Percentiles rank a stretch among this genome's conserved stretches.
Evolutionary conservation across 108 stramenopile species (phyloP).

Genomic region (Skeletonema menzelii): DNA sequence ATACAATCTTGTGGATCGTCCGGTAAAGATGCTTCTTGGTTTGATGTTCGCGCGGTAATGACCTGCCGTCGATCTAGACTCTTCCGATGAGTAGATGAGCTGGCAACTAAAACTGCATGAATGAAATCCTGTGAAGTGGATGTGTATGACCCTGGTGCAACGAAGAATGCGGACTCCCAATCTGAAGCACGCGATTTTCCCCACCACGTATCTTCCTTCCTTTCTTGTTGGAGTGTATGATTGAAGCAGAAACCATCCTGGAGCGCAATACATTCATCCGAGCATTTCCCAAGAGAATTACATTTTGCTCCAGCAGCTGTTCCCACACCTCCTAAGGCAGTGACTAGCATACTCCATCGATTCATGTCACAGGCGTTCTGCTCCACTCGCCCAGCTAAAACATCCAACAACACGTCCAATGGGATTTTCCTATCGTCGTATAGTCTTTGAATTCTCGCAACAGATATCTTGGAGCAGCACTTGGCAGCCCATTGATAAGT

Average conservation of each 20-base stretch:
- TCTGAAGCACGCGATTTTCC: background rate
- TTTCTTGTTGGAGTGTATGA: background rate
- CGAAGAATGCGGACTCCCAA: background rate
- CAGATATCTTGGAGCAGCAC: conserved; percentile 14
- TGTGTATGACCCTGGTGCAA: background rate
- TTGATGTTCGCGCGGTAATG: background rate
- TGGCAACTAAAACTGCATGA: background rate
- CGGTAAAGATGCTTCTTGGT: background rate
- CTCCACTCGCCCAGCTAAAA: conserved; percentile 33
- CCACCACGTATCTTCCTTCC: background rate
- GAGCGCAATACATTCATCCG: background rate
- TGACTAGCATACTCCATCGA: conserved; percentile 21
- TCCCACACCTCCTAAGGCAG: conserved; percentile 4
- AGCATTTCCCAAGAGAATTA: background rate
- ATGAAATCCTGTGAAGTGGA: background rate
- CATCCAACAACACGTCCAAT: conserved; percentile 19
- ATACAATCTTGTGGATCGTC: conserved; percentile 16
- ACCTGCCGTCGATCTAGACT: background rate
- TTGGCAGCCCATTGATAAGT: conserved; percentile 29
- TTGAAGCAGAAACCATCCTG: background rate
- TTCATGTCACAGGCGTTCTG: conserved; percentile 11
- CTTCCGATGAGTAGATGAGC: background rate
- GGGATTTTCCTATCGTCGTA: conserved; percentile 22
- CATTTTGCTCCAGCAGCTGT: background rate
- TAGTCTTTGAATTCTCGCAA: conserved; percentile 24